Evolutionary conservation across 108 stramenopile genomes (phyloP).

Genomic region (Fragilariopsis cylindrus): DNA sequence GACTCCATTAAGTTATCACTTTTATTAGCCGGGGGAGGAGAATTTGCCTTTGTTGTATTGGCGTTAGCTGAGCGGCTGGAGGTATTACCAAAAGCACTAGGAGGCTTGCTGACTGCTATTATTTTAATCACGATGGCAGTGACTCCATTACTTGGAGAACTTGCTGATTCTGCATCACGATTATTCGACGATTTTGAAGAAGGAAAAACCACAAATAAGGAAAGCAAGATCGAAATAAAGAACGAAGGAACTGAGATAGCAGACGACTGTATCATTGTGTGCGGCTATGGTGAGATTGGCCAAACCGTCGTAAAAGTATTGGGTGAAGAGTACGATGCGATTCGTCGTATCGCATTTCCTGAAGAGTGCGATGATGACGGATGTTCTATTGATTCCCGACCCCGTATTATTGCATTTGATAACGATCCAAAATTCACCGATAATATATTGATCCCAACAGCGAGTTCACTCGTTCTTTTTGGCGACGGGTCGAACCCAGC

Average conservation of each 20-base stretch:
- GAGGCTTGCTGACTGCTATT: not conserved
- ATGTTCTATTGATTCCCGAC: too few relatives aligned
- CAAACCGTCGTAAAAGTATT: slow-evolving; percentile 33
- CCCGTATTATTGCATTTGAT: too few relatives aligned
- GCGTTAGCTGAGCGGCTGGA: slow-evolving; percentile 61
- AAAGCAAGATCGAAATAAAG: not conserved
- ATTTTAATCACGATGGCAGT: slow-evolving; percentile 3
- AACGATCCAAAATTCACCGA: too few relatives aligned
- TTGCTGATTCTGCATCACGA: slow-evolving; percentile 46
- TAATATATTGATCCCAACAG: too few relatives aligned
- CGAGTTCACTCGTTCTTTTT: too few relatives aligned
- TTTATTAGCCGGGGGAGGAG: slow-evolving; percentile 66
- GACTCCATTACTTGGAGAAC: slow-evolving; percentile 36
- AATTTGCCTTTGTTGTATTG: slow-evolving; percentile 77
- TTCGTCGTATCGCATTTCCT: too few relatives aligned
- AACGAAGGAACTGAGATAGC: slow-evolving; percentile 38
- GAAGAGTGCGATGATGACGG: too few relatives aligned
- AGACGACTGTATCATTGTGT: slow-evolving; percentile 62
- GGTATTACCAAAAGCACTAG: not conserved
- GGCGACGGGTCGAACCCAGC: too few relatives aligned
- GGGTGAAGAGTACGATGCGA: too few relatives aligned
- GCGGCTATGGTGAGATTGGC: slow-evolving; percentile 65
- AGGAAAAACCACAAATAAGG: slow-evolving; percentile 4
- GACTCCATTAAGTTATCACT: slow-evolving; percentile 62
- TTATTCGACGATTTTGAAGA: slow-evolving; percentile 20